These are phyloP conservation scores for Tetrahymena borealis DNA, from an alignment of 73 alveolate species.

Conservation along the genomic window DNA sequence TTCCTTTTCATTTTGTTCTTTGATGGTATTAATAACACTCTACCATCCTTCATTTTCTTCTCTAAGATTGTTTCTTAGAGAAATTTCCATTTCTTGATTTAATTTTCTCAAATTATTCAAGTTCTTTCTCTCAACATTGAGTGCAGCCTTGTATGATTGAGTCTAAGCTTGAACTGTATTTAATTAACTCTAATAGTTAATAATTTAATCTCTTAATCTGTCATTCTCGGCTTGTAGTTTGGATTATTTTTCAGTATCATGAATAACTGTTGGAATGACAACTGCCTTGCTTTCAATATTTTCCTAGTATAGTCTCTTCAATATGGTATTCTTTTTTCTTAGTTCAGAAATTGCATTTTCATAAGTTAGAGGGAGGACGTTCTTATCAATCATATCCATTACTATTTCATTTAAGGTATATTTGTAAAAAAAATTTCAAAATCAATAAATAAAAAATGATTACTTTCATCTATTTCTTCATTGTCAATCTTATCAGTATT, in stretches of 20 bases:
- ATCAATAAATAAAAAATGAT: background rate
- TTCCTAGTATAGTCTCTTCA: background rate
- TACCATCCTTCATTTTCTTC: background rate
- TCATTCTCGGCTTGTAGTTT: background rate
- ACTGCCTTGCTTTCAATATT: background rate
- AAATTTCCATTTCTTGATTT: background rate
- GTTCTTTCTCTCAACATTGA: background rate
- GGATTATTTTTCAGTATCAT: background rate
- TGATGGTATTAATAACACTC: background rate
- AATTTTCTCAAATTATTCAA: background rate
- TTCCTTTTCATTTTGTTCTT: background rate
- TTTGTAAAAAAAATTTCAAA: background rate
- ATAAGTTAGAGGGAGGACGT: background rate
- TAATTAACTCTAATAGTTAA: background rate
- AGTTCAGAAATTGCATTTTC: background rate
- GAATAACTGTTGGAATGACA: background rate
- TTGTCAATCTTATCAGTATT: background rate
- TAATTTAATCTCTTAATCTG: background rate
- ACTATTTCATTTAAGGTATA: background rate
- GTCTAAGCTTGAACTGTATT: background rate
- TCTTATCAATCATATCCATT: background rate
- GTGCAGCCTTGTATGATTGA: background rate
- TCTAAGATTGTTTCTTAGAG: background rate
- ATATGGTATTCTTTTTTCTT: background rate
- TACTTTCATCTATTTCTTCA: background rate